These are phyloP conservation scores for Prosopis cineraria DNA, from an alignment of 306 rosid genomes.

Conservation along the genomic window DNA sequence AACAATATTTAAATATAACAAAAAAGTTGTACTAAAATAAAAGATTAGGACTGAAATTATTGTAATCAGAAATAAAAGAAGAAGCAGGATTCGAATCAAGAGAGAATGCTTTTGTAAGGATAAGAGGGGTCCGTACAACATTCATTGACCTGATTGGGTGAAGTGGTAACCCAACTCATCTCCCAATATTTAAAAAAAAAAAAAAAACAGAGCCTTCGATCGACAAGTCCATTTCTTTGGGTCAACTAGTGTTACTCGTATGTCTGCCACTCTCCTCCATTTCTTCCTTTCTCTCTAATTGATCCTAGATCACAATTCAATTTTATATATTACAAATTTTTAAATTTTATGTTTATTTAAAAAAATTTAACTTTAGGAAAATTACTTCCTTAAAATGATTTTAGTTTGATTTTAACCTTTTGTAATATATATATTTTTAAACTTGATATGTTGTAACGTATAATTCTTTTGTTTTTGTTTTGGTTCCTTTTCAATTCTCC, in stretches of 20 bases:
- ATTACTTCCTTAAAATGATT: neutral
- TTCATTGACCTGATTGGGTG: neutral
- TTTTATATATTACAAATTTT: neutral
- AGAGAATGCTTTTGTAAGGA: neutral
- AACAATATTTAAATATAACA: no score
- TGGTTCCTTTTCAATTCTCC: neutral
- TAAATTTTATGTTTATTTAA: neutral
- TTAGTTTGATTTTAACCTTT: neutral
- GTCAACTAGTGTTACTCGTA: conserved; percentile 5
- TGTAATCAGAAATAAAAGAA: neutral
- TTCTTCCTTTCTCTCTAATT: neutral
- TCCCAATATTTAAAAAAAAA: neutral
- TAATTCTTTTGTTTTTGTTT: neutral
- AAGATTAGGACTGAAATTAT: neutral
- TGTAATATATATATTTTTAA: neutral
- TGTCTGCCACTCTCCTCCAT: conserved; percentile 17
- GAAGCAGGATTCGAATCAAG: neutral
- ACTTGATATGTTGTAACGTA: neutral
- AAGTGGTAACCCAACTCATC: conserved; percentile 15
- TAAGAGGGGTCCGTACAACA: neutral
- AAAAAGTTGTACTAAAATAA: no score
- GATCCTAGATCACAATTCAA: neutral
- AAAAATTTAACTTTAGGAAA: neutral
- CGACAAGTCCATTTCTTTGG: neutral
- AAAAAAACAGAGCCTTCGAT: neutral